Evolutionary conservation across 345 rosid species (phyloP).

Genomic region (Gossypium australe): DNA sequence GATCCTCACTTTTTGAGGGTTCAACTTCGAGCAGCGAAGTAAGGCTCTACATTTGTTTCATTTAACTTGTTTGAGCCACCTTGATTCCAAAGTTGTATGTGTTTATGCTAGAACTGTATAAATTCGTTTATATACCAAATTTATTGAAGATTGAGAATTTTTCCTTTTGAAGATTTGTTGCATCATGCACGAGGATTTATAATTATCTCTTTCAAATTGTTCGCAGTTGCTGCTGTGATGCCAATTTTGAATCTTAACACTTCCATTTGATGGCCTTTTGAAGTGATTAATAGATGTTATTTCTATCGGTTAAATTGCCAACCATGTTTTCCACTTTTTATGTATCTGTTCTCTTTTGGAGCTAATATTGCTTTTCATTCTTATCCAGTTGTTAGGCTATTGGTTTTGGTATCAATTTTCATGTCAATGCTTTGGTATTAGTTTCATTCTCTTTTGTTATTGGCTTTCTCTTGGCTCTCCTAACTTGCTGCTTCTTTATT

Average conservation of each 20-base stretch:
- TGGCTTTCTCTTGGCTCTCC: slow-evolving; percentile 6
- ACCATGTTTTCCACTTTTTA: neutral
- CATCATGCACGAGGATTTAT: neutral
- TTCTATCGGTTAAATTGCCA: neutral
- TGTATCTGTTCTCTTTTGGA: neutral
- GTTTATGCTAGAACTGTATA: neutral
- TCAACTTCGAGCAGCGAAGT: slow-evolving; percentile 94
- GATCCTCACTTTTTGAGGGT: slow-evolving; percentile 80
- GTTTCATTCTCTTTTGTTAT: neutral
- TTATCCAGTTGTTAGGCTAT: neutral
- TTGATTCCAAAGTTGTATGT: neutral
- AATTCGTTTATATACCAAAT: neutral
- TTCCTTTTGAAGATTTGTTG: neutral
- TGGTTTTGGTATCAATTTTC: neutral
- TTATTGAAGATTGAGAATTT: neutral
- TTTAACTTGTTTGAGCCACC: slow-evolving; percentile 4
- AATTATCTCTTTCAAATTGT: neutral
- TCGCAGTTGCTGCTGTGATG: neutral
- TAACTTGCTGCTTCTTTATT: slow-evolving; percentile 11
- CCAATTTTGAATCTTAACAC: neutral
- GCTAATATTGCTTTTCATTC: neutral
- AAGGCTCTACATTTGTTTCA: slow-evolving; percentile 27
- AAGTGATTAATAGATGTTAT: neutral
- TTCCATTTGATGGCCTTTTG: neutral
- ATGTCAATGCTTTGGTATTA: neutral